phyloP scores from a whole-genome alignment of 805 yeast genomes.

The Saccharomycopsis sp. region DNA sequence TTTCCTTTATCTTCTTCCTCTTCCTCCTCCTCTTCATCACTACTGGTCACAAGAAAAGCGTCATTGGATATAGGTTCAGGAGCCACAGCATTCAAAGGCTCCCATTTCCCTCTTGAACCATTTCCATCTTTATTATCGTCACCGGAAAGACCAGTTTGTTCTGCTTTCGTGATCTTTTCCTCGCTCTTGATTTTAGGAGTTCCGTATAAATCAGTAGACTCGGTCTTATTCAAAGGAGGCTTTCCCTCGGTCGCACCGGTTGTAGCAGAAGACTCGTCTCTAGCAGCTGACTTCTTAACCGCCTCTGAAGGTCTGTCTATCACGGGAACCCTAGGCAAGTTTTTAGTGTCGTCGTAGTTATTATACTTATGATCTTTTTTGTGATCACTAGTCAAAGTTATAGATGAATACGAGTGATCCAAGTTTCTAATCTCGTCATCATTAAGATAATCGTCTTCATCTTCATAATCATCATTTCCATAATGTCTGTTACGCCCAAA shows the following conservation, averaged over 20 bases:
- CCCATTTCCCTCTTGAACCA: constrained; percentile 17
- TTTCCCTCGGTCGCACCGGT: background rate
- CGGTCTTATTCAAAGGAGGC: background rate
- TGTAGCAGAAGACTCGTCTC: background rate
- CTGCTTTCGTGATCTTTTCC: background rate
- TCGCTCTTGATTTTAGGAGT: constrained; percentile 10
- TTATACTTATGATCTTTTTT: background rate
- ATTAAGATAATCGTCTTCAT: constrained; percentile 4
- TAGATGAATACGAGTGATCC: constrained; percentile 8
- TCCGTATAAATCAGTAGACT: constrained; percentile 13
- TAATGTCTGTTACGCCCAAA: constrained; percentile 9
- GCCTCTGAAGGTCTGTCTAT: background rate
- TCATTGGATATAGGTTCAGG: constrained; percentile 20
- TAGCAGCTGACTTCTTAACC: background rate
- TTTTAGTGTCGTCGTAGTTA: constrained; percentile 5
- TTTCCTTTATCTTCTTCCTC: constrained; percentile 4
- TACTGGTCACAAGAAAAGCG: constrained; percentile 20
- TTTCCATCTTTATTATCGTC: background rate
- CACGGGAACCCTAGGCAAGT: constrained; percentile 19
- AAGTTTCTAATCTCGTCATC: background rate
- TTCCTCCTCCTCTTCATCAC: constrained; percentile 23
- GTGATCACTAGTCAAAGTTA: constrained; percentile 11
- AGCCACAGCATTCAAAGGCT: constrained; percentile 19
- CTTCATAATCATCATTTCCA: constrained; percentile 4
- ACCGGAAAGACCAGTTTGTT: background rate